Evolutionary conservation across 352 stramenopile genomes (phyloP).

Genomic region (Globisporangium camurandrum): DNA sequence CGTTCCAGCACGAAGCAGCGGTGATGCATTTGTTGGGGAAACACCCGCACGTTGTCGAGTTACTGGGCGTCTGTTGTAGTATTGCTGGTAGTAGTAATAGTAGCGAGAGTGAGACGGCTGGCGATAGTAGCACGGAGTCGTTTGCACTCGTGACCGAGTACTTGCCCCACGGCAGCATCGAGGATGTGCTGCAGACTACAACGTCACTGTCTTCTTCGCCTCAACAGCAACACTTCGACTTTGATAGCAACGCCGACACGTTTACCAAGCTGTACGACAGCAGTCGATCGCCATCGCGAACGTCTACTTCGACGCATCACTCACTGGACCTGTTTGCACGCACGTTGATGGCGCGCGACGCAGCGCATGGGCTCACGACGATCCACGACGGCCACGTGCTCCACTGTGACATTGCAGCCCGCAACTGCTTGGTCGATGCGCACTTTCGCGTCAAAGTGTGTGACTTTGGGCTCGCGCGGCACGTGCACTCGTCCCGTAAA

Average conservation of each 20-base stretch:
- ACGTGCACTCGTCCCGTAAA: constrained; percentile 16
- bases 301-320: too few relatives aligned
- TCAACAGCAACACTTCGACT: not conserved
- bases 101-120: too few relatives aligned
- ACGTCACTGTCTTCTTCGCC: too few relatives aligned
- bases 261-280: constrained; percentile 8
- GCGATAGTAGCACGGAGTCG: not conserved
- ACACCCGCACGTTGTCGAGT: constrained; percentile 60
- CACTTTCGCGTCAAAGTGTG: constrained; percentile 66
- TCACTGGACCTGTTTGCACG: constrained; percentile 47
- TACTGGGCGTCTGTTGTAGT: constrained; percentile 43
- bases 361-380: constrained; percentile 53
- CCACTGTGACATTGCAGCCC: constrained; percentile 58
- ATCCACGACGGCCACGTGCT: constrained; percentile 58
- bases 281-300: not conserved
- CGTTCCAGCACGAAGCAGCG: constrained; percentile 58
- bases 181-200: constrained; percentile 25
- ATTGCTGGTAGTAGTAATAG: too few relatives aligned
- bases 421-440: constrained; percentile 58
- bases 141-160: constrained; percentile 61
- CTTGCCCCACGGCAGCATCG: constrained; percentile 54
- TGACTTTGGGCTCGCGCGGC: constrained; percentile 60
- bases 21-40: constrained; percentile 74
- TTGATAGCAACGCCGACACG: not conserved
- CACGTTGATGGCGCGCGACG: constrained; percentile 60